Percentiles rank a stretch among this genome's conserved stretches.
Evolutionary conservation across 2,329 filamentous ascomycete species (phyloP).

Genomic region (Botrytis medusae): DNA sequence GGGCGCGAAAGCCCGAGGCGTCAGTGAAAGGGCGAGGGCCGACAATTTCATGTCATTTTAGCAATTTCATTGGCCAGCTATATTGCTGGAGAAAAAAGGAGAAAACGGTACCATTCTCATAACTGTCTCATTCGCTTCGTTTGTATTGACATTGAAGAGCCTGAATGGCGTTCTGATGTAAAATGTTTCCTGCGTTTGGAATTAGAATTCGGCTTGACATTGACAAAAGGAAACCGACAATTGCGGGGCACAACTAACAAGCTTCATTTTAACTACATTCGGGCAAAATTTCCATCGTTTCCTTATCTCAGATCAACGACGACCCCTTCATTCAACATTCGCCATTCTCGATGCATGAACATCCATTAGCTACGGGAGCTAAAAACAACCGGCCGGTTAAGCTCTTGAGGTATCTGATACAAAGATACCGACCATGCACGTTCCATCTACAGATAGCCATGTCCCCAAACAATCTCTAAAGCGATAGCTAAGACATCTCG

Average conservation of each 20-base stretch:
- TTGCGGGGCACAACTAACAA: not conserved
- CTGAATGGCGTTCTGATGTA: not conserved
- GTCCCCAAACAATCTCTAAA: too few species aligned
- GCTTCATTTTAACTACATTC: constrained; percentile 26
- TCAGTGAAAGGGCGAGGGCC: not conserved
- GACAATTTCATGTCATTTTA: not conserved
- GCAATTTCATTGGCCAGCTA: not conserved
- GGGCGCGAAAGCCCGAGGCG: constrained; percentile 8
- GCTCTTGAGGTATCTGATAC: not conserved
- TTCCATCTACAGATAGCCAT: not conserved
- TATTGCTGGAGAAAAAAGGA: too few species aligned
- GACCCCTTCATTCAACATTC: constrained; percentile 3
- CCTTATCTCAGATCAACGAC: constrained; percentile 25
- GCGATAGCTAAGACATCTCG: not conserved
- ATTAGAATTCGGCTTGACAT: not conserved
- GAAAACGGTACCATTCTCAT: not conserved
- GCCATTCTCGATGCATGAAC: not conserved
- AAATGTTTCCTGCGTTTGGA: not conserved
- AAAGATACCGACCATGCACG: constrained; percentile 1
- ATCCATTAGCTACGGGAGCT: not conserved
- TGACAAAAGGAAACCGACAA: constrained; percentile 3
- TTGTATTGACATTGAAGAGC: not conserved
- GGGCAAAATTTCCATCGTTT: constrained; percentile 26
- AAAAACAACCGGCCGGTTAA: not conserved
- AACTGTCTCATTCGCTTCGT: not conserved